These are phyloP conservation scores for Nepenthes alata DNA, from an alignment of 179 eudicot species.

Conservation along the genomic window DNA sequence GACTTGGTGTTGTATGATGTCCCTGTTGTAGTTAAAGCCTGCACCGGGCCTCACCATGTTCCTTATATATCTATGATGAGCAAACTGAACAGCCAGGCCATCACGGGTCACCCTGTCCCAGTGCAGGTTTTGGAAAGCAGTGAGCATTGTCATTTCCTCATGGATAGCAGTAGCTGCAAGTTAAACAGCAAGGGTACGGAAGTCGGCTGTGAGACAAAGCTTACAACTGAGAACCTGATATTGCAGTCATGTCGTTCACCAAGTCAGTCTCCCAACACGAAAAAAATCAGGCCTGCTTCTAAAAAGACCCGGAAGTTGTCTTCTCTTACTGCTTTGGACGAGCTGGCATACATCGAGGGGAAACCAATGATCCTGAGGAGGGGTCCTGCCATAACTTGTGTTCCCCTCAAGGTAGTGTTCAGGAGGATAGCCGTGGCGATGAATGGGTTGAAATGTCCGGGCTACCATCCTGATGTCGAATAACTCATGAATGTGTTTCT, in stretches of 20 bases:
- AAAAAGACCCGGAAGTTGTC: constrained; percentile 67
- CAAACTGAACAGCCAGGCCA: constrained; percentile 45
- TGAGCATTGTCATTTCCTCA: constrained; percentile 28
- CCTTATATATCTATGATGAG: constrained; percentile 84
- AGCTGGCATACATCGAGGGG: constrained; percentile 17
- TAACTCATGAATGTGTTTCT: neutral
- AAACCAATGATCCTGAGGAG: constrained; percentile 30
- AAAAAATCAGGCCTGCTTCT: constrained; percentile 22
- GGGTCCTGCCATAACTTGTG: constrained; percentile 56
- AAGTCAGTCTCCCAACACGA: constrained; percentile 30
- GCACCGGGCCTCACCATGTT: constrained; percentile 49
- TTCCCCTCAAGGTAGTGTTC: constrained; percentile 67
- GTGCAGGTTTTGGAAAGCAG: constrained; percentile 61
- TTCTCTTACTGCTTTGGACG: constrained; percentile 34
- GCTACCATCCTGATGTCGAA: neutral
- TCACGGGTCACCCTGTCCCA: constrained; percentile 64
- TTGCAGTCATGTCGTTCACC: constrained; percentile 15
- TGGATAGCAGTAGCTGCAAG: constrained; percentile 20
- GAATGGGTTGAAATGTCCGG: constrained; percentile 25
- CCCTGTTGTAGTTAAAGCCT: constrained; percentile 48
- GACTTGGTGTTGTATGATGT: constrained; percentile 42
- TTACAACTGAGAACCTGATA: constrained; percentile 21
- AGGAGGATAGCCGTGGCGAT: constrained; percentile 72
- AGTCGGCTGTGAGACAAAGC: neutral
- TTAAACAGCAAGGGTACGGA: constrained; percentile 16